Base-by-base conservation (phyloP, 768 basidiomycete genomes). In the Porphyrellus cyaneotinctus region DNA sequence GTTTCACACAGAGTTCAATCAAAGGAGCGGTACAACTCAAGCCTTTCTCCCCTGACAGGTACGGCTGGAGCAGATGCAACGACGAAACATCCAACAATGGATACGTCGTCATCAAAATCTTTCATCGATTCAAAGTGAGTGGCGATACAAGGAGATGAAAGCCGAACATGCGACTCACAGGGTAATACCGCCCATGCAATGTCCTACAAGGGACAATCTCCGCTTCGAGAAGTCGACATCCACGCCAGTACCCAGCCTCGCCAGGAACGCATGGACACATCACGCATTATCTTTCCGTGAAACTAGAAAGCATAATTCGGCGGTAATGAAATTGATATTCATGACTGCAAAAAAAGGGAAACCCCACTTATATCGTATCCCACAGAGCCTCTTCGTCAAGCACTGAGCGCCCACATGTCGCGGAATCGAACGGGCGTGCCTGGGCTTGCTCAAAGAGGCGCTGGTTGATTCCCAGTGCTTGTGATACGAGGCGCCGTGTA, bases 391-490 rank as follows among this genome's bases (percentile, higher is more conserved):
- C 43, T 23, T 57, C 56, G 39, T 57, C 57, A 39, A 54, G 20
- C 6, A 57, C 22, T 52, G 9, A 57, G 22, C 13, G 56, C 24
- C 52, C 56, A 59, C 38, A 50, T 50, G 18, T 58, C 56, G 12
- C 36, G 49, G 23, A 59, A 46, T 6, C 3, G 36, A 35, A 49
- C 28, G 6, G n/a, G 2, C 13, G 26, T 24, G 3, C n/a, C 3
- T 13, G n/a, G 0, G n/a, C 10, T 39, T n/a, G 45, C n/a, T 49
- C 14, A 17, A 52, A 60, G 0, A 58, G 48, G 3, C 41, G 1
- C 54, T 49, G 13, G 20, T 47, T 1, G 47, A 47, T 4, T 60
- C 50, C 56, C 56, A 54, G 2, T 52, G 56, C 17, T 60, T 58
- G 12, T 52, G 50, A 11, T 3, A 20, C 5, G 47, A 50, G 5